Evolutionary conservation across 1,284 basidiomycete species (phyloP).

Genomic region (Leccinum insolens): DNA sequence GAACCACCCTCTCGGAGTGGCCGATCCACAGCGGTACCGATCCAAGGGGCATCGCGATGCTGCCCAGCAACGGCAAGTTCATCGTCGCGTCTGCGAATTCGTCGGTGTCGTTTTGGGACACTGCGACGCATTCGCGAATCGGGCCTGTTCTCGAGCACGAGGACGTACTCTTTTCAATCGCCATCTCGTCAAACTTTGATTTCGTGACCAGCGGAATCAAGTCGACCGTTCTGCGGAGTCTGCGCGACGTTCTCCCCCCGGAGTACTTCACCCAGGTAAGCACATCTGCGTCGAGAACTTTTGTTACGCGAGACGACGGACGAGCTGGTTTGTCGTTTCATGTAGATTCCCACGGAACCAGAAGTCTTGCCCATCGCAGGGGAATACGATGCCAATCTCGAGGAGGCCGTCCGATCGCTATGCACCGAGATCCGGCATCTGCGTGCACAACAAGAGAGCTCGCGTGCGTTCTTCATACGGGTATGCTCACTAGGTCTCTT

Average conservation of each 20-base stretch:
- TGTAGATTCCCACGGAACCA: not conserved
- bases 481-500: not conserved
- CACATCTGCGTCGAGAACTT: not conserved
- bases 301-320: not conserved
- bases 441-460: constrained; percentile 9
- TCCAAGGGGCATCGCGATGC: constrained; percentile 5
- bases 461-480: constrained; percentile 8
- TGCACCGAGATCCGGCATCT: constrained; percentile 3
- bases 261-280: not conserved
- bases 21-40: not conserved
- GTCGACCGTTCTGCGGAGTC: not conserved
- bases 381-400: not conserved
- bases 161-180: constrained; percentile 3
- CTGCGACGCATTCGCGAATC: constrained; percentile 3
- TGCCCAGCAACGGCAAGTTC: constrained; percentile 5
- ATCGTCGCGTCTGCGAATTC: constrained; percentile 3
- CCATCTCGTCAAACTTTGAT: constrained; percentile 7
- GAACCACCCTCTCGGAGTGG: constrained; percentile 11
- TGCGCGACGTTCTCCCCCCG: constrained; percentile 5
- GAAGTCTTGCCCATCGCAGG: not conserved
- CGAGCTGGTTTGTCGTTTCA: not conserved
- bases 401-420: constrained; percentile 9
- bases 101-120: constrained; percentile 20
- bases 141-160: constrained; percentile 7
- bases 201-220: constrained; percentile 4